Percentiles rank a stretch among this genome's conserved stretches.
These are phyloP conservation scores for Talaromyces wortmannii DNA, from an alignment of 495 filamentous ascomycete species.

Conservation along the genomic window DNA sequence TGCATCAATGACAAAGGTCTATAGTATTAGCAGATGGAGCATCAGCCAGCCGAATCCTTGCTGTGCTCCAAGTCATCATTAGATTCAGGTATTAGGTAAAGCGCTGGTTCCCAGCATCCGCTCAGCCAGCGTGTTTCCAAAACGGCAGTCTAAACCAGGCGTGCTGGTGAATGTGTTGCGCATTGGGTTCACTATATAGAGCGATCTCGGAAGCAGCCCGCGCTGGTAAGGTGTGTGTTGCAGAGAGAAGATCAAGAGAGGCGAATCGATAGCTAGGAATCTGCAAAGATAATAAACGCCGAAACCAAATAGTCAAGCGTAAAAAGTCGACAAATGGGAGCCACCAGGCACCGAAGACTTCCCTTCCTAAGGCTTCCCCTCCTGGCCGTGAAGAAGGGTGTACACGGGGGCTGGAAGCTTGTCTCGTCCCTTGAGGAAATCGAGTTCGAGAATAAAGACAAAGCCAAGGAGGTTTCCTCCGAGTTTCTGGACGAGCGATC, in stretches of 20 bases:
- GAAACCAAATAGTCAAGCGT: not conserved
- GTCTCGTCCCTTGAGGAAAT: slow-evolving; percentile 85
- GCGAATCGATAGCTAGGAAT: too few relatives aligned
- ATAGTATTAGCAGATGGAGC: not conserved
- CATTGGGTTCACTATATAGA: not conserved
- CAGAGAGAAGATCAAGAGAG: not conserved
- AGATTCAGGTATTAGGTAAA: not conserved
- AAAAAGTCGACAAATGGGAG: not conserved
- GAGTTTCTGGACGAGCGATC: slow-evolving; percentile 74
- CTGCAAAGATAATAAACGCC: not conserved
- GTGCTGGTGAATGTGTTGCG: not conserved
- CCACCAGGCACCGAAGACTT: too few relatives aligned
- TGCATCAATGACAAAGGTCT: not conserved
- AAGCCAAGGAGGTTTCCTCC: slow-evolving; percentile 82
- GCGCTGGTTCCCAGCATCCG: not conserved
- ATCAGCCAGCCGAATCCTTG: not conserved
- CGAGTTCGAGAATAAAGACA: slow-evolving; percentile 93
- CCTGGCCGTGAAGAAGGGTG: slow-evolving; percentile 69
- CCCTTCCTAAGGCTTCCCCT: slow-evolving; percentile 11
- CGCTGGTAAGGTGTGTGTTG: not conserved
- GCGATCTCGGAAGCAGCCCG: not conserved
- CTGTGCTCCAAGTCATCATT: not conserved
- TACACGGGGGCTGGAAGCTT: slow-evolving; percentile 81
- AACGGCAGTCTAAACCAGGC: not conserved
- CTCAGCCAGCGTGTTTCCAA: not conserved